Conservation (phyloP, 2,329 filamentous ascomycete genomes). For the Cercospora zeae-maydis region DNA sequence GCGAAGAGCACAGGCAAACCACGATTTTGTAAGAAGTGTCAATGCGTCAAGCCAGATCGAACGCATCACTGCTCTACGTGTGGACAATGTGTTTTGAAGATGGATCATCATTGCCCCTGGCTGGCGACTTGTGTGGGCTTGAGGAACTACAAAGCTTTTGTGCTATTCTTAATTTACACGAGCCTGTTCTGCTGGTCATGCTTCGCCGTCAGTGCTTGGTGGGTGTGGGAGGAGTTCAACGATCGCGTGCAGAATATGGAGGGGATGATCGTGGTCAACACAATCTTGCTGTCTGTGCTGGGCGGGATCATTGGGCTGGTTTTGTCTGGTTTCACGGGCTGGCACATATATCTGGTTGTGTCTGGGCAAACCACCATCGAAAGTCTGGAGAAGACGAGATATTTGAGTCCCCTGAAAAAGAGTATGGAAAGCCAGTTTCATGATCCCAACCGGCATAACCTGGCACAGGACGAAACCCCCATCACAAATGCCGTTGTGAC, state of each 20-base stretch:
- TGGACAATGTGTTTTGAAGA: conserved; percentile 91
- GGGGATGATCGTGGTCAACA: conserved; percentile 76
- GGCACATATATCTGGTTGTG: conserved; percentile 81
- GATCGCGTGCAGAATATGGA: conserved; percentile 68
- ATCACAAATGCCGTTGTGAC: conserved; percentile 8
- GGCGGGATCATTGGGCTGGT: conserved; percentile 89
- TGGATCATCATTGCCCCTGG: conserved; percentile 99
- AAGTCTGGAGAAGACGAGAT: conserved; percentile 91
- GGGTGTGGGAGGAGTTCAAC: conserved; percentile 82
- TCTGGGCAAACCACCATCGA: conserved; percentile 91
- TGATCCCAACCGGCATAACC: conserved; percentile 33
- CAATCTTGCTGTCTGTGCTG: conserved; percentile 80
- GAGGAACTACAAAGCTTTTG: conserved; percentile 90
- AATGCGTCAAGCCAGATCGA: conserved; percentile 88
- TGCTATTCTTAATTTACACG: conserved; percentile 88
- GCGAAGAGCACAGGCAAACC: conserved; percentile 80
- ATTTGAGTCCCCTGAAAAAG: conserved; percentile 74
- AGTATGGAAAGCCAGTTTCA: conserved; percentile 62
- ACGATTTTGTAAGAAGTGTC: conserved; percentile 96
- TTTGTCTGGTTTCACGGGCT: conserved; percentile 80
- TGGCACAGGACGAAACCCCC: conserved; percentile 42
- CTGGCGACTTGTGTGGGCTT: conserved; percentile 92
- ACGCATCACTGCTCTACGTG: conserved; percentile 97
- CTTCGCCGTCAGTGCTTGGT: conserved; percentile 71
- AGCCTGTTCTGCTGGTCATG: conserved; percentile 78